Evolutionary conservation across 2,329 filamentous ascomycete species (phyloP), one percentile per base, ranked within the genome.

Genomic region (Penicillium sp.): DNA sequence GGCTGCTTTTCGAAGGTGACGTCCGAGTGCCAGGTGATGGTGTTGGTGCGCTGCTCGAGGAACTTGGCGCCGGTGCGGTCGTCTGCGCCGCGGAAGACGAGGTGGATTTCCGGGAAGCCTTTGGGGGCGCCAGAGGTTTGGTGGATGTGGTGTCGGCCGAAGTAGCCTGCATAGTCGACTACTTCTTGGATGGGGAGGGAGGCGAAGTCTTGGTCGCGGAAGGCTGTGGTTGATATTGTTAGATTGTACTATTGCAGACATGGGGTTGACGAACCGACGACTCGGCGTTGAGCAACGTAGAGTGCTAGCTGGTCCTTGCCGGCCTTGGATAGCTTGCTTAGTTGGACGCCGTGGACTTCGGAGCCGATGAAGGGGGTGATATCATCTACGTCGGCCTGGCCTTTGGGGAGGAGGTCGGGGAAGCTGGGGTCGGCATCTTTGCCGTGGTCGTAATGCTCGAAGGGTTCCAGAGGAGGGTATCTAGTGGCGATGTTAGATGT

Each of bases 1-100:
- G 91, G 89, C 72, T 96, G 90, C 58, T 81, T 75, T 74, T 95
- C 91, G 66, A 95, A 95, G 0, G 87, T 88, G 1, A 95, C 85
- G 59, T 95, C 90, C 0, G 84, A 88, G 72, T 95, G 90, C 89
- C 89, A 95, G 6, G 88, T 88, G 1, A 95, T 83, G 1, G 85
- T 88, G 70, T 85, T 92, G 3, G 87, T 91, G 20, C 87, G 80
- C 41, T 81, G 81, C 47, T 79, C 72, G 57, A 89, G 84, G 69
- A 86, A 87, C 42, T 80, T 75, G 18, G 79, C 72, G 18, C 76
- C 79, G 2, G 76, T 79, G 6, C 78, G 81, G 59, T 88, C 84
- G 51, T 81, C 74, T 42, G 81, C 84, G 18, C 82, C 82, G 33
- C 88, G 81, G 70, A 92, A 87, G 1, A 92, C 88, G 1, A 93